phyloP scores from a whole-genome alignment of 768 basidiomycete genomes.

The Kwoniella sp. region DNA sequence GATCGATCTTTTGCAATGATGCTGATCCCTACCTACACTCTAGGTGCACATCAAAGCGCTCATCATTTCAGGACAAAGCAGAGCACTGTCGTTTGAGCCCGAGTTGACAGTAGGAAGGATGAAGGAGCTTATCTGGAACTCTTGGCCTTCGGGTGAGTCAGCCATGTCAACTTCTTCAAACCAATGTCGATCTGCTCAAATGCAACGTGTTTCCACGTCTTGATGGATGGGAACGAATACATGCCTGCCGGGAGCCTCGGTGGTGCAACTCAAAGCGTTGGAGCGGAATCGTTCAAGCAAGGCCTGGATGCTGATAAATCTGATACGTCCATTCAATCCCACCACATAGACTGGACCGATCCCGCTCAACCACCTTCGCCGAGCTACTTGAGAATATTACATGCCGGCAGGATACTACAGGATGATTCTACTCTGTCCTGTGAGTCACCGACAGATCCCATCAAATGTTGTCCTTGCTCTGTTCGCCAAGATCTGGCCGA shows the following conservation, averaged over 20 bases:
- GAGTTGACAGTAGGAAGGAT: constrained; percentile 51
- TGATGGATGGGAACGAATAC: no score
- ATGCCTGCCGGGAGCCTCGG: no score
- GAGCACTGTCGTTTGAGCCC: constrained; percentile 52
- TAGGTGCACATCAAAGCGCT: constrained; percentile 49
- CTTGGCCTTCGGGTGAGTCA: constrained; percentile 30
- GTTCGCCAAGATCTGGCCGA: background rate
- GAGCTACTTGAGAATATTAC: constrained; percentile 40
- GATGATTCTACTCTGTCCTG: constrained; percentile 49
- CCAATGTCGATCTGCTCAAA: no score
- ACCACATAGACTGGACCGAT: constrained; percentile 36
- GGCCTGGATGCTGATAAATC: no score
- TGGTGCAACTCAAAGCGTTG: no score
- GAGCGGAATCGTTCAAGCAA: no score
- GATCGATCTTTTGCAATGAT: background rate
- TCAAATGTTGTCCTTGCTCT: background rate
- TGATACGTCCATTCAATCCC: background rate
- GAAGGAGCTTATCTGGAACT: constrained; percentile 33
- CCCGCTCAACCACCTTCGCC: constrained; percentile 49
- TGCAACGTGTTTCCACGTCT: no score
- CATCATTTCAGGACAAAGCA: constrained; percentile 53
- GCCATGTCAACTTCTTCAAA: background rate
- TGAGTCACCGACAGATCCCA: constrained; percentile 20
- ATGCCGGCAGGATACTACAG: constrained; percentile 46
- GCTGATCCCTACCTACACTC: background rate